Percentiles rank a stretch among this genome's conserved stretches.
These are phyloP conservation scores for Hortaea werneckii DNA, from an alignment of 2,329 filamentous ascomycete genomes.

Conservation along the genomic window DNA sequence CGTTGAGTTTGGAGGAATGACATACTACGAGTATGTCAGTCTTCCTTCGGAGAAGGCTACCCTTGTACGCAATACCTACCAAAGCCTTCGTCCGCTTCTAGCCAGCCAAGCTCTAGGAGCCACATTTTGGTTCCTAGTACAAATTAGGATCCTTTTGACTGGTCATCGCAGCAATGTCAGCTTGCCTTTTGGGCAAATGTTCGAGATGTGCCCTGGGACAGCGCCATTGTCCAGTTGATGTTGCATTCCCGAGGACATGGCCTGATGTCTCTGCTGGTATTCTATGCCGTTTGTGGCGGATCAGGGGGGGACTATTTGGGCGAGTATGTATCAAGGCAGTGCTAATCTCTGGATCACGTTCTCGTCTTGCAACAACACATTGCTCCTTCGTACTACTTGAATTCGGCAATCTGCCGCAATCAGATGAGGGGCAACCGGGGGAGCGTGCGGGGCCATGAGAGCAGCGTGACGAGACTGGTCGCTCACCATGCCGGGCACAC, in stretches of 20 bases:
- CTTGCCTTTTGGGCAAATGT: slow-evolving; percentile 26
- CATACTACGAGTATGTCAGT: no score
- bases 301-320: no score
- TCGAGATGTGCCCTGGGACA: slow-evolving; percentile 23
- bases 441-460: background rate
- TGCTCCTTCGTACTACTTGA: no score
- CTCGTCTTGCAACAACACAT: no score
- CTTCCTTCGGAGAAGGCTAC: no score
- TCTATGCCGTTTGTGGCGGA: no score
- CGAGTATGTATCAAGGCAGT: no score
- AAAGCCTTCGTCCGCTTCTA: slow-evolving; percentile 40
- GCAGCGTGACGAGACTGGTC: background rate
- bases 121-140: slow-evolving; percentile 28
- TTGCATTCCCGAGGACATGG: slow-evolving; percentile 10
- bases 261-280: background rate
- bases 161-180: slow-evolving; percentile 25
- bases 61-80: slow-evolving; percentile 9
- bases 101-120: slow-evolving; percentile 33
- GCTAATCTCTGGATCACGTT: no score
- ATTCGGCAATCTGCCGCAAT: no score
- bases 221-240: slow-evolving; percentile 22
- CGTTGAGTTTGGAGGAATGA: background rate
- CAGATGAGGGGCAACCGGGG: background rate
- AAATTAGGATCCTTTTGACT: no score
- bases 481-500: background rate